Evolutionary conservation across 1,139 yeast species (phyloP), one percentile per base, ranked within the genome.

Genomic region (Pichia sp.): DNA sequence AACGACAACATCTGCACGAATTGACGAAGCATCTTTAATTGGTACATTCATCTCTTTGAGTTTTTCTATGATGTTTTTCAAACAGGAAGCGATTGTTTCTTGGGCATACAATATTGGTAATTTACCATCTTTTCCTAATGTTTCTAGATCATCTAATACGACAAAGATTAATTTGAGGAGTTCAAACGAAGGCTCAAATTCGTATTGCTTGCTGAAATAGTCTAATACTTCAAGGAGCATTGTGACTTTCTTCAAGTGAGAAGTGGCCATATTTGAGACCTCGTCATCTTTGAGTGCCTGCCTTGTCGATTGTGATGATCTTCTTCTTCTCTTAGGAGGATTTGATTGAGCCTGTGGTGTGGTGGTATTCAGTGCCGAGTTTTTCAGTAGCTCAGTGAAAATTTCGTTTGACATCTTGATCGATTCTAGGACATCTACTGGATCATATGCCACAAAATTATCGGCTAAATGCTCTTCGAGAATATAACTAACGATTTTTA

Each of bases 91-190:
- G 61, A 93, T 75, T 0, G 93, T 82, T 69, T 93, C 98, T 71
- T 93, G 96, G 1, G 96, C 87, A 65, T 92, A 93, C 49, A 88
- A 76, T 5, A 92, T 93, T 8, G 99, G 97, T 57, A 93, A 75
- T 57, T 90, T 89, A 41, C 97, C 96, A 67, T 92, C 98, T 59
- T 84, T 84, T 51, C 96, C 97, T 55, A 93, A 76, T 44, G 95
- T 84, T 67, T 92, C 90, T 62, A 92, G 77, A 67, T 93, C 98
- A 51, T 95, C 86, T 52, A 93, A 77, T 47, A 89, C 78, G 59
- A 80, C 81, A 72, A 95, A 90, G 62, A 79, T 78, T 49, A 78
- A 79, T 63, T 75, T 79, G 64, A 79, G 75, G 57, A 84, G 73
- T 45, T 74, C 81, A 38, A 82, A 76, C 55, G 82, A 68, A 54